Conservation (phyloP, 2,329 filamentous ascomycete genomes). For the Beauveria sp. region DNA sequence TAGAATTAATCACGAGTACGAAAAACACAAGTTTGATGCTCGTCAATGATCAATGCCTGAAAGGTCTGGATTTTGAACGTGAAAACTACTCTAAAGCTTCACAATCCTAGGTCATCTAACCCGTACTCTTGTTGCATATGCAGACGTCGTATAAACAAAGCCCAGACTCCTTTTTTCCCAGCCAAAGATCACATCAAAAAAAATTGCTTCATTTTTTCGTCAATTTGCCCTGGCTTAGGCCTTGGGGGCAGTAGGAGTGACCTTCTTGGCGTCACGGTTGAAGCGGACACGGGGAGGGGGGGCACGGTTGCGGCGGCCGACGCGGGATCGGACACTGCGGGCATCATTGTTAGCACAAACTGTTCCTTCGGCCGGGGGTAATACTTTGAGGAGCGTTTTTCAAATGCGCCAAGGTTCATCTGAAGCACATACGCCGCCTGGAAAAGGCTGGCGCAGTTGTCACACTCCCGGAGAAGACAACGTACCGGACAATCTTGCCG, state of each 20-base stretch:
- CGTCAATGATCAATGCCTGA: slow-evolving; percentile 10
- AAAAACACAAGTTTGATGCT: neutral
- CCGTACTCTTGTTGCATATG: slow-evolving; percentile 26
- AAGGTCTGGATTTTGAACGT: slow-evolving; percentile 14
- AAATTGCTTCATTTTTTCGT: slow-evolving; percentile 8
- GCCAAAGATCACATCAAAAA: slow-evolving; percentile 17
- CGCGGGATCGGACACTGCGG: slow-evolving; percentile 86
- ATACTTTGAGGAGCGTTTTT: slow-evolving; percentile 25
- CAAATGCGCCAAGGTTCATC: slow-evolving; percentile 54
- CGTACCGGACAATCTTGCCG: slow-evolving; percentile 99
- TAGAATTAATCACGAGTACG: neutral
- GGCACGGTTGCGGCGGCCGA: slow-evolving; percentile 96
- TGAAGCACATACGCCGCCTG: slow-evolving; percentile 39
- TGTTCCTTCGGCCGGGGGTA: slow-evolving; percentile 18
- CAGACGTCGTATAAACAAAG: slow-evolving; percentile 28
- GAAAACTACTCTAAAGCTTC: slow-evolving; percentile 14
- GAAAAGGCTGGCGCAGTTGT: slow-evolving; percentile 41
- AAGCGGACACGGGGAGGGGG: slow-evolving; percentile 95
- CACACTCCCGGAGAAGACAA: slow-evolving; percentile 49
- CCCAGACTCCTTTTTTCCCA: slow-evolving; percentile 30
- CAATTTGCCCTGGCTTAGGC: slow-evolving; percentile 21
- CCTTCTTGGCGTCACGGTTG: slow-evolving; percentile 99
- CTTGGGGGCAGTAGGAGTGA: slow-evolving; percentile 62
- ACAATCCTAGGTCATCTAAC: slow-evolving; percentile 29
- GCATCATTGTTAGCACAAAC: slow-evolving; percentile 31